Percentiles rank a stretch among this genome's conserved stretches.
These are phyloP conservation scores for Hevea brasiliensis DNA, from an alignment of 345 rosid species.

Conservation along the genomic window DNA sequence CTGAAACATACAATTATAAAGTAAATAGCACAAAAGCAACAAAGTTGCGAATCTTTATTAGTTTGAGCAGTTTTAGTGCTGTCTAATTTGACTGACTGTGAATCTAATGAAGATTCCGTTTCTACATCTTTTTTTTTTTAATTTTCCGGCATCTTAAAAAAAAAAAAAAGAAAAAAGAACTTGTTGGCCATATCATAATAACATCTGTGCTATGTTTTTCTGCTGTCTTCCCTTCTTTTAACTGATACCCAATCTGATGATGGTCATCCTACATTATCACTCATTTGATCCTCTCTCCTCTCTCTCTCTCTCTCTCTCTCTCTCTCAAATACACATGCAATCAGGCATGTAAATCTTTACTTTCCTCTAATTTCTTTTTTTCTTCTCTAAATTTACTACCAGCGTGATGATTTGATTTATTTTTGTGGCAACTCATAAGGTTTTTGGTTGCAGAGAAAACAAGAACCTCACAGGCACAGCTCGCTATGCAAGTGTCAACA, in stretches of 20 bases:
- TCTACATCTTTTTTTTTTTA: background rate
- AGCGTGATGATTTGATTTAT: background rate
- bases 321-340: background rate
- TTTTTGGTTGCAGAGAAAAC: slow-evolving; percentile 67
- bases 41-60: too few relatives aligned
- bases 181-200: background rate
- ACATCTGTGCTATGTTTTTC: background rate
- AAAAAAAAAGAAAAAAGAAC: background rate
- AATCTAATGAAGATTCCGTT: background rate
- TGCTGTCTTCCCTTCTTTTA: background rate
- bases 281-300: background rate
- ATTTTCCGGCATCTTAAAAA: background rate
- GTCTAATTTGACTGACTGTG: background rate
- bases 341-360: background rate
- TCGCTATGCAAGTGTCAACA: slow-evolving; percentile 93
- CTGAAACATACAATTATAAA: too few relatives aligned
- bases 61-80: too few relatives aligned
- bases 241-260: background rate
- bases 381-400: slow-evolving; percentile 1
- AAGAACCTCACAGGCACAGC: slow-evolving; percentile 99
- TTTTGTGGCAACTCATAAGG: background rate
- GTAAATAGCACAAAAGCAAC: too few relatives aligned
- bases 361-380: background rate
- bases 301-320: background rate
- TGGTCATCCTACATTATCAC: background rate